phyloP scores from a whole-genome alignment of 176 grass and related monocot genomes.

The Aegilops bicornis region DNA sequence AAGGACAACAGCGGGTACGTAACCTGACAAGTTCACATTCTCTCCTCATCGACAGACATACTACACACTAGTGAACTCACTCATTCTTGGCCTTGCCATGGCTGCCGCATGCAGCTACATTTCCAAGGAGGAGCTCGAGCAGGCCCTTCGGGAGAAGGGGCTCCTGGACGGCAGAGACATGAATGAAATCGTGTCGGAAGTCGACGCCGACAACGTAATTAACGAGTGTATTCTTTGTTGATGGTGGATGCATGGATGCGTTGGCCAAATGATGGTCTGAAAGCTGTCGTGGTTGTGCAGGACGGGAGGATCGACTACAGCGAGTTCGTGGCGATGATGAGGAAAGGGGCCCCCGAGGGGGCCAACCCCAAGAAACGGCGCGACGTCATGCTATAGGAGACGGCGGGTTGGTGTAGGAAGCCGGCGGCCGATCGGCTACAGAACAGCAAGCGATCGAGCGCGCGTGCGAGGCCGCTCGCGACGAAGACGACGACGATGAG shows the following conservation, averaged over 20 bases:
- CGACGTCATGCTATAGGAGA: constrained; percentile 66
- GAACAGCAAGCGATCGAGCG: not conserved
- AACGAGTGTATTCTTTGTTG: too few species aligned
- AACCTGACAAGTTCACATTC: not conserved
- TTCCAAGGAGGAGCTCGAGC: constrained; percentile 87
- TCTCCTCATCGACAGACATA: not conserved
- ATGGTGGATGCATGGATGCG: not conserved
- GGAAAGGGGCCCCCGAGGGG: constrained; percentile 64
- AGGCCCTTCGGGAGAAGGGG: constrained; percentile 78
- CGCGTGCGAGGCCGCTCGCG: not conserved
- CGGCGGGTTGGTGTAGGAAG: not conserved
- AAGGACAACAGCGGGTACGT: constrained; percentile 76
- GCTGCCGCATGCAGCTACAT: constrained; percentile 45
- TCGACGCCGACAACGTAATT: constrained; percentile 77
- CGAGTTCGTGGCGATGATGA: constrained; percentile 87
- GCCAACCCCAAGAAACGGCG: constrained; percentile 77
- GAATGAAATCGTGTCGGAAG: constrained; percentile 78
- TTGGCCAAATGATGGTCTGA: not conserved
- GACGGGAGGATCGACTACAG: constrained; percentile 87
- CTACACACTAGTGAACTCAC: not conserved
- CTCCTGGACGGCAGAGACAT: constrained; percentile 75
- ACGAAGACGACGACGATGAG: not conserved
- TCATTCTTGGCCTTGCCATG: not conserved
- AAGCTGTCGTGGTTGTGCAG: constrained; percentile 21
- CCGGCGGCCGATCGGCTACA: not conserved